Percentiles rank a stretch among this genome's conserved stretches.
Evolutionary conservation across 2,329 filamentous ascomycete genomes (phyloP).

Genomic region (Ceratocystis huliohia): DNA sequence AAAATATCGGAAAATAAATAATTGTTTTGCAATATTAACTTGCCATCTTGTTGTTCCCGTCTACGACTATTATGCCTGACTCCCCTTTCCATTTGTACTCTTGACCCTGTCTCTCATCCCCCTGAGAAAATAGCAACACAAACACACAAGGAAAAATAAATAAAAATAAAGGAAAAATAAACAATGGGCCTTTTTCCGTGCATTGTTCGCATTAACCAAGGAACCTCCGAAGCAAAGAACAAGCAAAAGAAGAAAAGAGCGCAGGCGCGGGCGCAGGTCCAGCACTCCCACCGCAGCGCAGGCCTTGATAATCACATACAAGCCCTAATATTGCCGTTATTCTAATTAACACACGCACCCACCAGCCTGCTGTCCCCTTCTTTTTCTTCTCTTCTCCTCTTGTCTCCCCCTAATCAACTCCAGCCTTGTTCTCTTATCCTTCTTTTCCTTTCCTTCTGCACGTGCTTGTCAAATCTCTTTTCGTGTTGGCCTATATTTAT

Average conservation of each 20-base stretch:
- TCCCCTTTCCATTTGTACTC: background rate
- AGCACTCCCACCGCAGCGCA: no score
- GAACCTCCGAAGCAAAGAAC: background rate
- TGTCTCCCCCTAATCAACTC: background rate
- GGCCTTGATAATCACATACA: no score
- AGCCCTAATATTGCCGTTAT: no score
- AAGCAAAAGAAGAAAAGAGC: background rate
- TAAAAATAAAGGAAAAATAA: background rate
- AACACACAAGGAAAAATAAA: background rate
- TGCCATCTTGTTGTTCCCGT: background rate
- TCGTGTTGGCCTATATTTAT: no score
- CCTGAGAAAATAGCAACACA: background rate
- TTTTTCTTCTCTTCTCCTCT: background rate
- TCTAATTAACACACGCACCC: background rate
- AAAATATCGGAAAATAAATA: no score
- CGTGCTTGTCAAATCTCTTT: no score
- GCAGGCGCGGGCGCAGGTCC: no score
- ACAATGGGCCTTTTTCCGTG: background rate
- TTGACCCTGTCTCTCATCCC: background rate
- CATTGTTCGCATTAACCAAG: no score
- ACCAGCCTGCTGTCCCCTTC: background rate
- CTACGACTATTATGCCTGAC: background rate
- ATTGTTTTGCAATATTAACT: no score
- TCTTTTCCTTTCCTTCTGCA: background rate
- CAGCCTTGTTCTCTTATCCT: background rate